Percentiles rank a stretch among this genome's conserved stretches.
Evolutionary conservation across 768 basidiomycete species (phyloP).

Genomic region (Royoungia palumana): DNA sequence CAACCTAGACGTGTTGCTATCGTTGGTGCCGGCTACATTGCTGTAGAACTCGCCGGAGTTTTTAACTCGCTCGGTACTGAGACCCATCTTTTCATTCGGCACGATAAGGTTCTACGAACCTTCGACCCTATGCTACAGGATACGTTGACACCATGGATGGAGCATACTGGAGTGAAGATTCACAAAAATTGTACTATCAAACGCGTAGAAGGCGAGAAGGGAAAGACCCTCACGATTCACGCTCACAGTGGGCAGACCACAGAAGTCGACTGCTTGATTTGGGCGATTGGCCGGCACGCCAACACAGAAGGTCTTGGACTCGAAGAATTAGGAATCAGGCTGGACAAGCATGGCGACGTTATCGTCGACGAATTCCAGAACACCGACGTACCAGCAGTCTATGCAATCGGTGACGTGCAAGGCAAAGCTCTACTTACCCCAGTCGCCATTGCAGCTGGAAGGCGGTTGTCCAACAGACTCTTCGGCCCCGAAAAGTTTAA

Average conservation of each 20-base stretch:
- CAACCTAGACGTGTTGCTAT: slow-evolving; percentile 93
- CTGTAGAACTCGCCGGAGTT: slow-evolving; percentile 94
- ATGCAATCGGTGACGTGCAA: slow-evolving; percentile 86
- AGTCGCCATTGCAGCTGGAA: slow-evolving; percentile 94
- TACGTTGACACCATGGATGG: slow-evolving; percentile 85
- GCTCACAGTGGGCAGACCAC: slow-evolving; percentile 71
- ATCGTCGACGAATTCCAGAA: slow-evolving; percentile 91
- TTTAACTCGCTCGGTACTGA: slow-evolving; percentile 89
- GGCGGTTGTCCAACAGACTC: slow-evolving; percentile 83
- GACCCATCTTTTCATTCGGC: slow-evolving; percentile 88
- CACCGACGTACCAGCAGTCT: slow-evolving; percentile 65
- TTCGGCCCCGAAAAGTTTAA: slow-evolving; percentile 87
- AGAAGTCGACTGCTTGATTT: slow-evolving; percentile 84
- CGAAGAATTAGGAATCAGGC: slow-evolving; percentile 71
- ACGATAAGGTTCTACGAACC: slow-evolving; percentile 85
- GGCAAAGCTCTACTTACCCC: slow-evolving; percentile 94
- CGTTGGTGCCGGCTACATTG: slow-evolving; percentile 97
- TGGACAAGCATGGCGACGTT: slow-evolving; percentile 78
- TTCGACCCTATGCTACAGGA: slow-evolving; percentile 90
- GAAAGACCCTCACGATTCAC: slow-evolving; percentile 70
- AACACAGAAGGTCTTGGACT: slow-evolving; percentile 77
- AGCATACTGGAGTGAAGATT: slow-evolving; percentile 86
- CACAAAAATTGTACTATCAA: slow-evolving; percentile 75
- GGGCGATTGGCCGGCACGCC: slow-evolving; percentile 91
- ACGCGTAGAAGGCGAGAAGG: slow-evolving; percentile 73